These are phyloP conservation scores for Arthroderma sp. DNA, from an alignment of 2,329 filamentous ascomycete species.

Conservation along the genomic window DNA sequence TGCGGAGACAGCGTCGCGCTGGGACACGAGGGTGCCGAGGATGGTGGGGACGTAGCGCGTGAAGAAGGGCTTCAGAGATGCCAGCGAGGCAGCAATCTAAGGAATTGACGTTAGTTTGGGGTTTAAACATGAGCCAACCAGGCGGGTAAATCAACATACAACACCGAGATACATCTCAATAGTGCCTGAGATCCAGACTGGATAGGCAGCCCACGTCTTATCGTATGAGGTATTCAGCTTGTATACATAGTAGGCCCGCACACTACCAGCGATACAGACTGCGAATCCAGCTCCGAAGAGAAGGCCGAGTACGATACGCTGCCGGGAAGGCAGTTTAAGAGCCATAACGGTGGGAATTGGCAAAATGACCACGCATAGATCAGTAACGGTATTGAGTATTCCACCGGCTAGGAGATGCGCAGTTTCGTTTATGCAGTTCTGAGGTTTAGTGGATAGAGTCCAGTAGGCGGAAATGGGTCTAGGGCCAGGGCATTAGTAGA, in stretches of 20 bases:
- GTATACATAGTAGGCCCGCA: background rate
- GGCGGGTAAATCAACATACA: background rate
- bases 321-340: background rate
- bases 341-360: background rate
- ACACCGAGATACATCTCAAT: slow-evolving; percentile 3
- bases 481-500: background rate
- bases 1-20: background rate
- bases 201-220: slow-evolving; percentile 1
- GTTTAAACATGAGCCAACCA: too few relatives aligned
- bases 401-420: background rate
- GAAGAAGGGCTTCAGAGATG: background rate
- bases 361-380: background rate
- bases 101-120: background rate
- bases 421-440: background rate
- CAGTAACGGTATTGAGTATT: background rate
- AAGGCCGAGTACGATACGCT: background rate
- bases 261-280: background rate
- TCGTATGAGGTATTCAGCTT: background rate
- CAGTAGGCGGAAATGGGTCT: background rate
- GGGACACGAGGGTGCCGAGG: background rate
- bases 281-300: background rate
- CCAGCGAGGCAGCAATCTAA: background rate
- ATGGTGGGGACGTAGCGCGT: background rate
- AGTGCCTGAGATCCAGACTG: background rate
- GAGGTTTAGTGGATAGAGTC: background rate